Conservation (phyloP, 2,329 filamentous ascomycete species). For the Diaporthe humulicola region DNA sequence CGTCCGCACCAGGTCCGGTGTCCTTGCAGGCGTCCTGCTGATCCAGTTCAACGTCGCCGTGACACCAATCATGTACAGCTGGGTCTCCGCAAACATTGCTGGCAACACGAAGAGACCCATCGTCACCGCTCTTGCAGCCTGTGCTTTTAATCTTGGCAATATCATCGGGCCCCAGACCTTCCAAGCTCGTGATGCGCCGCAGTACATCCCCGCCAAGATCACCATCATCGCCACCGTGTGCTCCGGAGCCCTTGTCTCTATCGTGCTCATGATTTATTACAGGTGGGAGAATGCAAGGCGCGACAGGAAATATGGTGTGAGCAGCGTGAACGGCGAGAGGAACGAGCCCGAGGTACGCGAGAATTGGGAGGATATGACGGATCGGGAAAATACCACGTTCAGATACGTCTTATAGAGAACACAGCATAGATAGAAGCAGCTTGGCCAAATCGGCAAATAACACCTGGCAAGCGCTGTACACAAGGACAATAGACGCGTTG, state of each 20-base stretch:
- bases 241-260: constrained; percentile 56
- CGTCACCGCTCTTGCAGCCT: constrained; percentile 62
- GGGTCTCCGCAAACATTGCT: constrained; percentile 64
- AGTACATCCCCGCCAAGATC: constrained; percentile 66
- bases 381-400: constrained; percentile 69
- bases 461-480: background rate
- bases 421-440: background rate
- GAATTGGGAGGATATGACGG: constrained; percentile 65
- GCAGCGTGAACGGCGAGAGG: constrained; percentile 47
- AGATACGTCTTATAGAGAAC: constrained; percentile 54
- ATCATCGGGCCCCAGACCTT: constrained; percentile 71
- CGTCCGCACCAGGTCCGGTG: constrained; percentile 57
- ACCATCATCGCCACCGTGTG: constrained; percentile 66
- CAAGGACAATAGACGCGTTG: background rate
- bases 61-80: constrained; percentile 47
- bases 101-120: constrained; percentile 67
- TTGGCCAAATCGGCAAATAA: background rate
- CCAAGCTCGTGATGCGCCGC: constrained; percentile 63
- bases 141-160: constrained; percentile 66
- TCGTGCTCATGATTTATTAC: constrained; percentile 64
- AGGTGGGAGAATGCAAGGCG: constrained; percentile 60
- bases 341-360: constrained; percentile 55
- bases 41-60: constrained; percentile 56
- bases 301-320: constrained; percentile 44
- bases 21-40: constrained; percentile 63